phyloP scores from a whole-genome alignment of 352 stramenopile genomes.

The Pythium folliculosum region DNA sequence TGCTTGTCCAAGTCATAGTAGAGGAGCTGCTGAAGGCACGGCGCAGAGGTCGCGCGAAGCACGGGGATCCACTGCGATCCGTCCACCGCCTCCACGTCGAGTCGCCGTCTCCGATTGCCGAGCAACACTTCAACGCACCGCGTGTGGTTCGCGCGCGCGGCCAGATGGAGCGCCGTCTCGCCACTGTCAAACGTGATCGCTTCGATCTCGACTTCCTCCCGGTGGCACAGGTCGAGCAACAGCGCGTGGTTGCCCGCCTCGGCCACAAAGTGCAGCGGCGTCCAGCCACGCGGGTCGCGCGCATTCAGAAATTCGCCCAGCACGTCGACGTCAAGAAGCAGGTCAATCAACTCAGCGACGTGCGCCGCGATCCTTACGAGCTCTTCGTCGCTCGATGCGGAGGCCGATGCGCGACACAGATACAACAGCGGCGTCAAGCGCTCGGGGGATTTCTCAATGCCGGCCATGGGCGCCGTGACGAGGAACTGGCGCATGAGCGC shows the following conservation, averaged over 20 bases:
- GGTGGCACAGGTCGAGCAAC: slow-evolving; percentile 37
- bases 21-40: slow-evolving; percentile 52
- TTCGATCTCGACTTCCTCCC: slow-evolving; percentile 40
- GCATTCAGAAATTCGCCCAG: slow-evolving; percentile 54
- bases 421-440: slow-evolving; percentile 50
- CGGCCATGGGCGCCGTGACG: slow-evolving; percentile 33
- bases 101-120: slow-evolving; percentile 24
- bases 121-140: slow-evolving; percentile 47
- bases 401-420: slow-evolving; percentile 41
- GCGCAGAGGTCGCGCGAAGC: slow-evolving; percentile 31
- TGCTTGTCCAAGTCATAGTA: slow-evolving; percentile 61
- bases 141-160: slow-evolving; percentile 35
- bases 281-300: slow-evolving; percentile 46
- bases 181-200: slow-evolving; percentile 34
- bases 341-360: slow-evolving; percentile 39
- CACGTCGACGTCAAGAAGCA: slow-evolving; percentile 63
- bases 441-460: slow-evolving; percentile 37
- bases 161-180: slow-evolving; percentile 66
- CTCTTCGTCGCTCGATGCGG: not conserved
- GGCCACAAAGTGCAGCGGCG: slow-evolving; percentile 52
- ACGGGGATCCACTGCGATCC: slow-evolving; percentile 50
- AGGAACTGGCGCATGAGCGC: slow-evolving; percentile 55
- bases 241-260: slow-evolving; percentile 53
- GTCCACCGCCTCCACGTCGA: slow-evolving; percentile 51
- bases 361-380: slow-evolving; percentile 21